Evolutionary conservation across 1,284 basidiomycete species (phyloP), one percentile per base, ranked within the genome.

Genomic region (Takashimella tepidaria): DNA sequence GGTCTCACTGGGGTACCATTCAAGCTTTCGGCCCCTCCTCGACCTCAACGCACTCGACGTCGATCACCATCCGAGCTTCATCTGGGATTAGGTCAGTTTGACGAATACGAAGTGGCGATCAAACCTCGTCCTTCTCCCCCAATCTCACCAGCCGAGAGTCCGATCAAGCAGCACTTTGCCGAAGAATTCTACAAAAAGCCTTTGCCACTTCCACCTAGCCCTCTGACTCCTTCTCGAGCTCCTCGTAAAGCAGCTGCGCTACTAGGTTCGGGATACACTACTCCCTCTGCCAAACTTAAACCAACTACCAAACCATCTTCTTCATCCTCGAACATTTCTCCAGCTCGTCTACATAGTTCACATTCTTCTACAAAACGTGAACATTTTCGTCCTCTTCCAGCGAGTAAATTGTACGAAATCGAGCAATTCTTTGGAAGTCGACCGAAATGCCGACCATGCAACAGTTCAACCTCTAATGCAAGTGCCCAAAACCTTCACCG

Each of bases 351-450:
- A 42, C 37, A 41, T 45, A 43, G 25, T 13, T 37, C 42, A 53
- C 26, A 23, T 16, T 50, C 51, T 12, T 27, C 48, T 22, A 60
- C 55, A 50, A 48, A 46, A 47, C 42, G 48, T 3, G 58, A 61
- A 20, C 57, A 66, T 31, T 67, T 58, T 42, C 52, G 67, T 11
- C 69, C 70, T 8, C 50, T 72, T 11, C 68, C 67, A 2, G 59
- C 60, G 23, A 43, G 60, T 5, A 62, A 66, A 10, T 47, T 66
- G 40, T 27, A 54, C 19, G 70, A 70, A 55, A 69, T 69, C 45
- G 64, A 70, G 46, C 25, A 52, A 19, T 72, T 72, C 57, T 70
- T 72, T 54, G 68, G 69, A 1, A 58, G 64, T 10, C 53, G 62
- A 1, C 66, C 66, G 12, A 37, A 37, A 16, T 16, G 10, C 40